Conservation (phyloP, 306 rosid species). For the Medicago truncatula region DNA sequence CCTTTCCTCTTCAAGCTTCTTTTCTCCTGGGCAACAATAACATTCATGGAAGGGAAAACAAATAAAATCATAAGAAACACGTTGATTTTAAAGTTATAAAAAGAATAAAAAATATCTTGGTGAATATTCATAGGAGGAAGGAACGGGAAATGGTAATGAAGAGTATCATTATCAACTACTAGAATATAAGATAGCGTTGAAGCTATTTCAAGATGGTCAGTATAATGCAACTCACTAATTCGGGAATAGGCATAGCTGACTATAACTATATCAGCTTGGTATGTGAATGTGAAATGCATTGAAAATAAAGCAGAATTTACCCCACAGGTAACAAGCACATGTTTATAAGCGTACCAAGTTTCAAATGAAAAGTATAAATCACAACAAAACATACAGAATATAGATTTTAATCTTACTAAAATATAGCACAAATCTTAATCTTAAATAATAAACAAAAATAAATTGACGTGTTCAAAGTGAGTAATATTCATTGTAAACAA, state of each 20-base stretch:
- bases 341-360: background rate
- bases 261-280: background rate
- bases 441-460: background rate
- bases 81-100: slow-evolving; percentile 5
- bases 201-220: background rate
- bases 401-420: background rate
- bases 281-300: slow-evolving; percentile 13
- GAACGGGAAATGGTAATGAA: background rate
- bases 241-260: background rate
- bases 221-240: background rate
- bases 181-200: background rate
- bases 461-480: background rate
- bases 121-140: background rate
- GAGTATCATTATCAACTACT: slow-evolving; percentile 6
- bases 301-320: background rate
- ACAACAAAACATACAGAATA: background rate
- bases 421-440: background rate
- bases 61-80: background rate
- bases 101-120: background rate
- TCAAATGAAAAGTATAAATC: background rate
- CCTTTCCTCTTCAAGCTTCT: slow-evolving; percentile 67
- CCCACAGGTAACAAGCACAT: background rate
- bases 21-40: slow-evolving; percentile 48
- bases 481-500: background rate
- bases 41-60: no score